Evolutionary conservation across 352 stramenopile genomes (phyloP).

Genomic region (Globisporangium paddicum): DNA sequence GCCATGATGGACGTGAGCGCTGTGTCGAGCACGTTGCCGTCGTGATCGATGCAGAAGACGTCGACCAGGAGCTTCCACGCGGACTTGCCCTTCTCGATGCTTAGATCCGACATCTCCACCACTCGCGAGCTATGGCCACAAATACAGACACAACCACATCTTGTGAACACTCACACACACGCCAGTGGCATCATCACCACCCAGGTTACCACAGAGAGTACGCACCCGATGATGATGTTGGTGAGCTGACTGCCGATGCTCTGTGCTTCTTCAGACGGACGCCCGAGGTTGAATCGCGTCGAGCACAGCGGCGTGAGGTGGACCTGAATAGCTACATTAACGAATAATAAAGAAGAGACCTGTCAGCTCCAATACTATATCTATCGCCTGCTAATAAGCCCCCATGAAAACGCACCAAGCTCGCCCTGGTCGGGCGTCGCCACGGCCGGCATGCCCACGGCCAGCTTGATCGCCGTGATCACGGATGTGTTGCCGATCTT

Average conservation of each 20-base stretch:
- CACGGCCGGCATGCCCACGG: constrained; percentile 65
- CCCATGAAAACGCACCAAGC: constrained; percentile 31
- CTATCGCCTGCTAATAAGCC: background rate
- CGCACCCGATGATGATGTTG: constrained; percentile 62
- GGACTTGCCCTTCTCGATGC: constrained; percentile 68
- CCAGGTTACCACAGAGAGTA: background rate
- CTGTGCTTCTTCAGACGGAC: constrained; percentile 69
- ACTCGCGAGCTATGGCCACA: constrained; percentile 43
- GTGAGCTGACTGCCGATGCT: constrained; percentile 77
- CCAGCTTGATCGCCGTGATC: constrained; percentile 65
- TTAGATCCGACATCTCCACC: constrained; percentile 72
- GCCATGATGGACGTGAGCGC: constrained; percentile 67
- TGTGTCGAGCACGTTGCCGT: constrained; percentile 77
- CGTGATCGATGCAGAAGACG: constrained; percentile 76
- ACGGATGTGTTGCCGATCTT: constrained; percentile 73
- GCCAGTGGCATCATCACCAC: background rate
- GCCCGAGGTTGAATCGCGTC: constrained; percentile 61
- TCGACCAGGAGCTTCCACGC: constrained; percentile 83
- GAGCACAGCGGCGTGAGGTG: constrained; percentile 77
- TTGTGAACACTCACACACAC: background rate
- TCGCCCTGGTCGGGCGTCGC: constrained; percentile 72
- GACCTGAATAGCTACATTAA: constrained; percentile 57
- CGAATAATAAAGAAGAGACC: background rate
- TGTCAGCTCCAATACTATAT: background rate
- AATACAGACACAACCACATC: no score